Evolutionary conservation across 2,329 filamentous ascomycete genomes (phyloP).

Genomic region (Fusarium tjaetaba): DNA sequence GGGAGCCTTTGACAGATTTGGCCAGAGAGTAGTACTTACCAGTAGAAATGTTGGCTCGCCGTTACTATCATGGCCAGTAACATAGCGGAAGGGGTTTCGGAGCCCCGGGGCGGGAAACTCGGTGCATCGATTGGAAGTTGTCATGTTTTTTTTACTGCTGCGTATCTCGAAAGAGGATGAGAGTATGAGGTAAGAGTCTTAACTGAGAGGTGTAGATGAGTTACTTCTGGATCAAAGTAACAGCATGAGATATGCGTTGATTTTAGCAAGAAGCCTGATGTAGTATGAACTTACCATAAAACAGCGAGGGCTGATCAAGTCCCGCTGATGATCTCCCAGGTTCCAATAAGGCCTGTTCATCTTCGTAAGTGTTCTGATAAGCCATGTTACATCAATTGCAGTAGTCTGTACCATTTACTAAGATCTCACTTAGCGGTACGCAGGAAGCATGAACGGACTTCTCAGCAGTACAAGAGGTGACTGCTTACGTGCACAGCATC

Average conservation of each 20-base stretch:
- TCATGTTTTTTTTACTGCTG: background rate
- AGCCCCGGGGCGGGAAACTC: background rate
- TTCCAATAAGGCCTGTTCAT: background rate
- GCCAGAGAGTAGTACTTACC: background rate
- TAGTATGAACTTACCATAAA: background rate
- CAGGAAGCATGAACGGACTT: background rate
- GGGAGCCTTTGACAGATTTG: rapidly evolving
- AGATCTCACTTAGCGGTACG: background rate
- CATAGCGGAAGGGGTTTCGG: background rate
- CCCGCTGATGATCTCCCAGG: no score
- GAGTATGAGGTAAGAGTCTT: no score
- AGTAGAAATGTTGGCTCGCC: background rate
- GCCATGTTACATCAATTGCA: background rate
- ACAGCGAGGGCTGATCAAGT: background rate
- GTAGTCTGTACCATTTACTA: background rate
- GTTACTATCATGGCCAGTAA: background rate
- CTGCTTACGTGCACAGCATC: background rate
- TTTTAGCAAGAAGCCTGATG: background rate
- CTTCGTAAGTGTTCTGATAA: background rate
- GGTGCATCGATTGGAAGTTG: background rate
- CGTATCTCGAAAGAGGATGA: no score
- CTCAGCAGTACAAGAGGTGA: background rate
- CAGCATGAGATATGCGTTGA: no score
- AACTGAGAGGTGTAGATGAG: no score
- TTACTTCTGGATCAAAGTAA: no score